Conservation (phyloP, 2,329 filamentous ascomycete species). For the Purpureocillium lavendulum region DNA sequence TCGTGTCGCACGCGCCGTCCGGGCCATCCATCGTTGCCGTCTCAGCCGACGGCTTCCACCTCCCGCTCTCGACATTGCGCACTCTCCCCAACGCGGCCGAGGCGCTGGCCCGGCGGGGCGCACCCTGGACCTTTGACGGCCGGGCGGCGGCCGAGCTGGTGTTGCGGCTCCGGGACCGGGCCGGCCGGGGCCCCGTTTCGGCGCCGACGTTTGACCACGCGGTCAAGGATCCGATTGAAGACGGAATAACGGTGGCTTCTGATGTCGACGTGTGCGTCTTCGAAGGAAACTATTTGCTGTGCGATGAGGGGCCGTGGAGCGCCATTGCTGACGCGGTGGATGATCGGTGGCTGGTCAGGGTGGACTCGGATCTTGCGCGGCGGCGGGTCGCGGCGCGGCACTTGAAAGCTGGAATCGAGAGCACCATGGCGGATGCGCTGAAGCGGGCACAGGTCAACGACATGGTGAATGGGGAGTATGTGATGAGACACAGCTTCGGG, state of each 20-base stretch:
- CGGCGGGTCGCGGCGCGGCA: constrained; percentile 29
- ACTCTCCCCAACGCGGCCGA: constrained; percentile 20
- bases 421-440: constrained; percentile 55
- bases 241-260: constrained; percentile 54
- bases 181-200: constrained; percentile 13
- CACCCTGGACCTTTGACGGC: constrained; percentile 24
- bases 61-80: constrained; percentile 14
- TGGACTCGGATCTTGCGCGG: constrained; percentile 25
- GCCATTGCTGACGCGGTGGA: constrained; percentile 26
- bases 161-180: constrained; percentile 7
- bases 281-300: constrained; percentile 55
- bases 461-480: constrained; percentile 71
- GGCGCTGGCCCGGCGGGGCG: constrained; percentile 20
- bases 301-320: constrained; percentile 21
- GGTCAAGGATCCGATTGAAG: constrained; percentile 59
- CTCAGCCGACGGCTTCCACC: constrained; percentile 20
- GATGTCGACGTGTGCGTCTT: constrained; percentile 56
- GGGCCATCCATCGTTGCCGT: constrained; percentile 14
- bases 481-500: constrained; percentile 36
- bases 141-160: constrained; percentile 12
- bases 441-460: constrained; percentile 71
- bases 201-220: constrained; percentile 72
- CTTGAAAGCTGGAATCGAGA: constrained; percentile 30
- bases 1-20: constrained; percentile 5
- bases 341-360: constrained; percentile 30